Percentiles rank a stretch among this genome's conserved stretches.
These are phyloP conservation scores for Ogataea ramenticola DNA, from an alignment of 805 yeast genomes.

Conservation along the genomic window DNA sequence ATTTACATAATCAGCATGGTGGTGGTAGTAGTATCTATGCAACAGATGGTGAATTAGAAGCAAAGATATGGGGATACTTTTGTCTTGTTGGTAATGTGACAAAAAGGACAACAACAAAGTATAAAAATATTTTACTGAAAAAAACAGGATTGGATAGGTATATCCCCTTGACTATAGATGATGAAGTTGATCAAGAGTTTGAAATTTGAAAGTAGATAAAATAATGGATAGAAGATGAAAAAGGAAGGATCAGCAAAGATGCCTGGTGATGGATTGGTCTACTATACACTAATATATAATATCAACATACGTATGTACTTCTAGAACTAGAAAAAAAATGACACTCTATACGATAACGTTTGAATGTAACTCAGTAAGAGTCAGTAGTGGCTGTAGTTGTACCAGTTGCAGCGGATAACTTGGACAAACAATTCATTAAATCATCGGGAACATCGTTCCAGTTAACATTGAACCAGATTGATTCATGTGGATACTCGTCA, in stretches of 20 bases:
- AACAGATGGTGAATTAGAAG: slow-evolving; percentile 16
- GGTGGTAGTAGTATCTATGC: not conserved
- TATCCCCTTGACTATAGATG: not conserved
- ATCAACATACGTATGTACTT: no score
- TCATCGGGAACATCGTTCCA: slow-evolving; percentile 32
- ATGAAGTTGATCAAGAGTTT: not conserved
- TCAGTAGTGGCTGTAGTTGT: no score
- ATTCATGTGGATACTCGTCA: slow-evolving; percentile 9
- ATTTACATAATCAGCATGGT: slow-evolving; percentile 14
- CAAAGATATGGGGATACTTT: slow-evolving; percentile 30
- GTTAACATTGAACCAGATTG: slow-evolving; percentile 11
- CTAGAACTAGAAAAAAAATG: no score
- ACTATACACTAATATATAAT: no score
- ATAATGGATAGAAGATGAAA: no score
- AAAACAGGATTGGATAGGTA: not conserved
- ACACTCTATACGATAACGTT: no score
- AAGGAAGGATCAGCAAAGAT: no score
- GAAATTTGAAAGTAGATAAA: not conserved
- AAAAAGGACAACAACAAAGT: no score
- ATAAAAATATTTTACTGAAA: not conserved
- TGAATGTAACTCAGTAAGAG: no score
- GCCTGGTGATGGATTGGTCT: no score
- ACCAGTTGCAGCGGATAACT: no score
- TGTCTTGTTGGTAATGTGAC: slow-evolving; percentile 7
- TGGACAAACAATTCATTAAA: slow-evolving; percentile 5